These are phyloP conservation scores for Ephemerocybe angulata DNA, from an alignment of 768 basidiomycete species.

Conservation along the genomic window DNA sequence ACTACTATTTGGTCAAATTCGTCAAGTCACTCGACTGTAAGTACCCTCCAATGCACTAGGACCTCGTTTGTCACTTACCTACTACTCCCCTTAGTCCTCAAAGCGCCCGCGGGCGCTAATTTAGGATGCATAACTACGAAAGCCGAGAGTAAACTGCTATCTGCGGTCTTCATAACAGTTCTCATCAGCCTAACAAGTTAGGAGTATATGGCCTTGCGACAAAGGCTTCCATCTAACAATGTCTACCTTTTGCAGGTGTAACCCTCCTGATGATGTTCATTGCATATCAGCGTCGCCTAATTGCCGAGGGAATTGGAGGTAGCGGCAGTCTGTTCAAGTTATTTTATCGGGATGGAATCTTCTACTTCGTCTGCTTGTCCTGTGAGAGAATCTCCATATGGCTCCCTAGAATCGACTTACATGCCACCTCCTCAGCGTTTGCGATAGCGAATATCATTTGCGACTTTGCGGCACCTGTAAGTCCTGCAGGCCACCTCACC, in stretches of 20 bases:
- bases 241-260: neutral
- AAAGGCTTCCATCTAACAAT: neutral
- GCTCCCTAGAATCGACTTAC: neutral
- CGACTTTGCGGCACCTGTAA: neutral
- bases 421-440: slow-evolving; percentile 6
- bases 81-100: neutral
- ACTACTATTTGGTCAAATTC: neutral
- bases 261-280: neutral
- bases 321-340: neutral
- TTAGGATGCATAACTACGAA: neutral
- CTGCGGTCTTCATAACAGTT: neutral
- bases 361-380: slow-evolving; percentile 37
- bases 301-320: neutral
- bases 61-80: neutral
- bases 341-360: slow-evolving; percentile 34
- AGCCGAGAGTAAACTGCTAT: neutral
- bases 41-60: too few relatives aligned
- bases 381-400: neutral
- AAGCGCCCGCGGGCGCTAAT: neutral
- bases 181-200: neutral
- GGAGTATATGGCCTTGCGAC: neutral
- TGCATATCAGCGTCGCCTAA: neutral
- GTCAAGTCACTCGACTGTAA: neutral
- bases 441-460: neutral
- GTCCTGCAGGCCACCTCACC: neutral